Conservation (phyloP, 441 rosid species). For the Dalechampia spathulata region DNA sequence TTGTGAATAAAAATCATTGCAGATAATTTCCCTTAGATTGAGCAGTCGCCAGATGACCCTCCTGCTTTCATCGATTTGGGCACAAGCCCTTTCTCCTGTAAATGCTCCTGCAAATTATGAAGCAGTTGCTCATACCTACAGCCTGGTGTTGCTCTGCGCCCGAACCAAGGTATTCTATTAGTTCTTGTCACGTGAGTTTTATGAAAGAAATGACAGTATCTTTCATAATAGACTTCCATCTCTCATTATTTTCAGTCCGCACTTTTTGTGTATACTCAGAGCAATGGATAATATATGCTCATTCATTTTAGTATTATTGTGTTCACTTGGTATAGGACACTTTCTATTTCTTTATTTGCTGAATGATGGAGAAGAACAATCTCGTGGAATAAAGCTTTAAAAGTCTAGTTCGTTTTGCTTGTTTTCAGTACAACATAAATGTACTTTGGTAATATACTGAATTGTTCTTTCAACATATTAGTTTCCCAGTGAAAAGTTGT, state of each 20-base stretch:
- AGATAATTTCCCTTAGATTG: slow-evolving; percentile 67
- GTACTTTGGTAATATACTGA: too few species aligned
- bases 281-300: neutral
- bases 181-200: neutral
- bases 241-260: neutral
- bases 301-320: neutral
- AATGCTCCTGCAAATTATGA: slow-evolving; percentile 81
- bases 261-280: neutral
- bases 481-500: too few species aligned
- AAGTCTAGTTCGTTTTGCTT: too few species aligned
- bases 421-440: too few species aligned
- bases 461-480: too few species aligned
- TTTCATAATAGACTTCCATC: neutral
- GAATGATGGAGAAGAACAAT: too few species aligned
- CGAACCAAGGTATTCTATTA: slow-evolving; percentile 57
- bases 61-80: slow-evolving; percentile 87
- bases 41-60: slow-evolving; percentile 87
- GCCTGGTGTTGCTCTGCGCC: slow-evolving; percentile 68
- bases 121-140: slow-evolving; percentile 87
- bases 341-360: too few species aligned
- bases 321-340: too few species aligned
- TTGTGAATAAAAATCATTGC: slow-evolving; percentile 16
- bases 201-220: too few species aligned
- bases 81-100: slow-evolving; percentile 75
- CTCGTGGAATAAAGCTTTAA: too few species aligned